These are phyloP conservation scores for Striga hermonthica DNA, from an alignment of 305 asterid species.

Conservation along the genomic window DNA sequence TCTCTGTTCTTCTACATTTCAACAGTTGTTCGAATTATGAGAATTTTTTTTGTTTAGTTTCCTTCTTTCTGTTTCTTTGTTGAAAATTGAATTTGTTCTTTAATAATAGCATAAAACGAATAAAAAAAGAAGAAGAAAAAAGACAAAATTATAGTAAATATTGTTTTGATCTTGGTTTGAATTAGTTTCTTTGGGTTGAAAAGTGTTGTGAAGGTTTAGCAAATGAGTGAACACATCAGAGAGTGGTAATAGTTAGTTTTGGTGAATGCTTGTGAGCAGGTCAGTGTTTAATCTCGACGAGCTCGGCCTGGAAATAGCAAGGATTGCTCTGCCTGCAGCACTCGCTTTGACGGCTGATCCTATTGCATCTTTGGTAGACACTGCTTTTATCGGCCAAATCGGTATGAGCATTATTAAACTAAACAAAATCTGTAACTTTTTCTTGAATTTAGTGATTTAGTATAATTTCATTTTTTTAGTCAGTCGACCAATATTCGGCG, in stretches of 20 bases:
- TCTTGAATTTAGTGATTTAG: neutral
- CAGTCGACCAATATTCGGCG: no score
- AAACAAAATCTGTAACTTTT: neutral
- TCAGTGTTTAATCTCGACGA: conserved; percentile 62
- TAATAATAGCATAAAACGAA: neutral
- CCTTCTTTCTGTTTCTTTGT: neutral
- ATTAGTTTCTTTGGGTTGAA: neutral
- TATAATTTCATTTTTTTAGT: no score
- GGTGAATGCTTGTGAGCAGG: conserved; percentile 34
- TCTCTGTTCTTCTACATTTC: neutral
- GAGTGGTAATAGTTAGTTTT: neutral
- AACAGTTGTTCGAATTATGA: neutral
- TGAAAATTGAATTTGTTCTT: neutral
- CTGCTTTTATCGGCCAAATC: conserved; percentile 80
- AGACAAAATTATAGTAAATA: neutral
- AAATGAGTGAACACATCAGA: neutral
- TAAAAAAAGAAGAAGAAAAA: no score
- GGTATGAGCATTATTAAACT: conserved; percentile 38
- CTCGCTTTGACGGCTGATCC: conserved; percentile 88
- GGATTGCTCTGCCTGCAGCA: conserved; percentile 71
- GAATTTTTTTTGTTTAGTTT: neutral
- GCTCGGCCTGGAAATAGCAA: conserved; percentile 66
- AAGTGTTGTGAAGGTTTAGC: neutral
- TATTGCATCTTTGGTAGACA: conserved; percentile 75
- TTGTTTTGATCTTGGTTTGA: neutral